A percentile compares a stretch with the other conserved stretches of the same genome.
Evolutionary conservation across 2,329 filamentous ascomycete species (phyloP).

Genomic region (Venturia asperata): DNA sequence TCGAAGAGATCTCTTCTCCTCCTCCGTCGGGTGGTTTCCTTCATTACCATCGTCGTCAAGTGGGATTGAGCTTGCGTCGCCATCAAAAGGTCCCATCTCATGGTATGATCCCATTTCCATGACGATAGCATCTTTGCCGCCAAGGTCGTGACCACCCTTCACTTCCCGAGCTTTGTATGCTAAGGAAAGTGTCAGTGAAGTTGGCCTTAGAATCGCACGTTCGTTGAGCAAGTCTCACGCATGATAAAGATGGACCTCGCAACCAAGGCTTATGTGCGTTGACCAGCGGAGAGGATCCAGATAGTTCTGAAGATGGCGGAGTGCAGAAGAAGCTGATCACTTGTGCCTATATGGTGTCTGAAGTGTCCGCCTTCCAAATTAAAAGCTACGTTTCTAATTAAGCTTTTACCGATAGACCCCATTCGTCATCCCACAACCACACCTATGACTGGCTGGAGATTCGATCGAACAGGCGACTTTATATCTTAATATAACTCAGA

Average conservation of each 20-base stretch:
- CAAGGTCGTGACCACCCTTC: neutral
- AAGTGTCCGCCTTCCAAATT: constrained; percentile 9
- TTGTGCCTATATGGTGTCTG: constrained; percentile 9
- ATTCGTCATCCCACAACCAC: neutral
- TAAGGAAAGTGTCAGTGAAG: neutral
- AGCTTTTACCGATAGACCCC: constrained; percentile 4
- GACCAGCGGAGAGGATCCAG: neutral
- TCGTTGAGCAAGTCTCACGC: neutral
- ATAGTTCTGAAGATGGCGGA: neutral
- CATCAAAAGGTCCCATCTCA: neutral
- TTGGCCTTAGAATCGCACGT: too few species aligned
- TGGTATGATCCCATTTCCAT: neutral
- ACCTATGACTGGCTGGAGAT: neutral
- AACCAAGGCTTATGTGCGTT: neutral
- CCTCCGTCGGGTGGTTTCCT: constrained; percentile 37
- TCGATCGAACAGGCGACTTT: neutral
- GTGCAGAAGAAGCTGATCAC: neutral
- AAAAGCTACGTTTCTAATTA: constrained; percentile 3
- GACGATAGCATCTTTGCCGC: neutral
- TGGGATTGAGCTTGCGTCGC: neutral
- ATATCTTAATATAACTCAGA: constrained; percentile 7
- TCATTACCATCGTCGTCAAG: constrained; percentile 16
- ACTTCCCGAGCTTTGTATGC: neutral
- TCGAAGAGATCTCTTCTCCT: constrained; percentile 41
- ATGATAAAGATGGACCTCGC: neutral